Evolutionary conservation across 768 basidiomycete genomes (phyloP), one percentile per base, ranked within the genome.

Genomic region (Mycena rebaudengoi): DNA sequence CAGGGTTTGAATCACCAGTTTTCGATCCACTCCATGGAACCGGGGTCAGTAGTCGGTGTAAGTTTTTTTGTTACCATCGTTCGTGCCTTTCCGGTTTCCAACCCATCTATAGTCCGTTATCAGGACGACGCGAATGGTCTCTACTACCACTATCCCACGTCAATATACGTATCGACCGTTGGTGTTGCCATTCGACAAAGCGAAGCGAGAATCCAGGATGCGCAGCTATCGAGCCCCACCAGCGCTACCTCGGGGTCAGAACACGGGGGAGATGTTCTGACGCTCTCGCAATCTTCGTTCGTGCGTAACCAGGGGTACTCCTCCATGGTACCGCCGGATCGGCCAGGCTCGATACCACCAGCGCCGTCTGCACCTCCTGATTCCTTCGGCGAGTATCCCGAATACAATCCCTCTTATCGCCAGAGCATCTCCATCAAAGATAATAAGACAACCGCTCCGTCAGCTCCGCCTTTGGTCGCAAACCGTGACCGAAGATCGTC

Each of bases 1-100:
- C 91, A 53, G 90, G 88, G 63, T 77, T 92, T 23, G 89, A 91
- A 70, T 91, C 91, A 3, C 91, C 91, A 68, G 83, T 87, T 53
- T 89, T 89, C 76, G 80, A 79, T 58, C 74, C 83, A 49, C 78
- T 81, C 74, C 74, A 81, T 65, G 74, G 78, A 58, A 79, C 81
- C 79, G 77, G 80, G 64, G 82, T 84, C 83, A 83, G 79, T 71
- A 73, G 71, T 81, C 65, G 65, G 45, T 78, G 84, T 86, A 75
- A 81, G 83, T 80, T 76, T 80, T 82, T 79, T 75, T 79, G 79
- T 80, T 70, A 79, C 81, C 72, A 80, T 81, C 73, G 69, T 77
- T 73, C 68, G 73, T 72, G 10, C 40, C 73, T 70, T 75, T 73
- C 72, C 75, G 67, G 70, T 78, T 83, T 88, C 81, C 26, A 43